These are phyloP conservation scores for Kluyveromyces wickerhamii DNA, from an alignment of 805 yeast genomes.

Conservation along the genomic window DNA sequence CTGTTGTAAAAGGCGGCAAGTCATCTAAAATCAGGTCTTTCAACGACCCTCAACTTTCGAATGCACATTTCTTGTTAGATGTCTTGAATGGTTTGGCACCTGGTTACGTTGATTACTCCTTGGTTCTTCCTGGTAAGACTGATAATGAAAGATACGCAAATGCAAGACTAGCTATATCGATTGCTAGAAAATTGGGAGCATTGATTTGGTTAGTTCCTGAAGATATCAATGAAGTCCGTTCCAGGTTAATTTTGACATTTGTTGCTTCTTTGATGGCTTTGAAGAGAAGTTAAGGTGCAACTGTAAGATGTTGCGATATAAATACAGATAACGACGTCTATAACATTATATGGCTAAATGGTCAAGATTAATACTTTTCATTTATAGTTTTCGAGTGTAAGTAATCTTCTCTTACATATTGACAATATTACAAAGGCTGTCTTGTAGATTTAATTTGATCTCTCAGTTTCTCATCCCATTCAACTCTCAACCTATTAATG, in stretches of 20 bases:
- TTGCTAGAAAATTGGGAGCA: constrained; percentile 96
- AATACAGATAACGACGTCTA: too few species aligned
- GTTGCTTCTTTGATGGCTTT: constrained; percentile 91
- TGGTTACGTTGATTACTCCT: constrained; percentile 93
- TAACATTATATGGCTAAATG: too few species aligned
- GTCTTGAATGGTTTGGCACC: constrained; percentile 91
- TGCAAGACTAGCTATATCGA: constrained; percentile 94
- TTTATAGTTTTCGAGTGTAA: too few species aligned
- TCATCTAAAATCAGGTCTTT: constrained; percentile 67
- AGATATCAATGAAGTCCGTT: constrained; percentile 92
- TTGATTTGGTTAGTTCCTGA: constrained; percentile 99
- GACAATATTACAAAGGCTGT: constrained; percentile 11
- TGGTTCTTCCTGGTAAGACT: constrained; percentile 70
- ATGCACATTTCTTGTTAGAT: constrained; percentile 78
- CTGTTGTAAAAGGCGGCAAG: constrained; percentile 81
- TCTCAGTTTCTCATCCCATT: constrained; percentile 71
- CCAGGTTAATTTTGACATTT: constrained; percentile 87
- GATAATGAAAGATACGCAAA: constrained; percentile 88
- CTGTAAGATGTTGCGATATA: not conserved
- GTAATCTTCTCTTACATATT: too few species aligned
- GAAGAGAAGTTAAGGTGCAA: constrained; percentile 16
- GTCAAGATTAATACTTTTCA: too few species aligned
- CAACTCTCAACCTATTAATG: constrained; percentile 44
- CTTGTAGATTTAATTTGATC: constrained; percentile 60
- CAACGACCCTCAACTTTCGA: constrained; percentile 69